Percentiles rank a stretch among this genome's conserved stretches.
phyloP scores from a whole-genome alignment of 225 moss, liverwort and hornwort genomes.

The Polytrichum commune region DNA sequence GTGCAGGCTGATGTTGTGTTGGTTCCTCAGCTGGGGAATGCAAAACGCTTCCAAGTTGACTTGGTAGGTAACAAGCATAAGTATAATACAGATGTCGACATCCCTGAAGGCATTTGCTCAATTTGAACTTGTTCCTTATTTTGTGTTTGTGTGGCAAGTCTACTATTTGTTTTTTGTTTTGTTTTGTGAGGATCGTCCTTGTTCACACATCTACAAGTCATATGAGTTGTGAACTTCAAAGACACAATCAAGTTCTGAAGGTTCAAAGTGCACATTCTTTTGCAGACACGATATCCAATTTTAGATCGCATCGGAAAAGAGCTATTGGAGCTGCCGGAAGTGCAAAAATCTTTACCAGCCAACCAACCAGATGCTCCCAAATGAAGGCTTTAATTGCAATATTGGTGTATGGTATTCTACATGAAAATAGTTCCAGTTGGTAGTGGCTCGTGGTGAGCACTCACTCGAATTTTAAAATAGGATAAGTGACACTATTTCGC shows the following conservation, averaged over 20 bases:
- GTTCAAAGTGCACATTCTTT: conserved; percentile 12
- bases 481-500: no score
- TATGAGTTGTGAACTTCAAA: not conserved
- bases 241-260: not conserved
- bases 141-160: not conserved
- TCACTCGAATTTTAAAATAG: no score
- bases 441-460: no score
- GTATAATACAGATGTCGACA: not conserved
- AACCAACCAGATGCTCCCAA: conserved; percentile 64
- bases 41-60: conserved; percentile 57
- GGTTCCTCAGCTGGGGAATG: conserved; percentile 56
- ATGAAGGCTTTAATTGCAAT: conserved; percentile 7
- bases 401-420: no score
- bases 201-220: not conserved
- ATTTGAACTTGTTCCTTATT: not conserved
- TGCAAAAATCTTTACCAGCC: conserved; percentile 47
- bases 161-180: not conserved
- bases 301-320: conserved; percentile 46
- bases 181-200: not conserved
- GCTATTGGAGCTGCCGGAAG: conserved; percentile 44
- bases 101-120: not conserved
- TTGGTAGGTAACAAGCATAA: conserved; percentile 35
- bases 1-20: conserved; percentile 72
- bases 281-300: conserved; percentile 50
- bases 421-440: no score